Percentiles rank a stretch among this genome's conserved stretches.
Evolutionary conservation across 805 yeast genomes (phyloP).

Genomic region (Candida maesae): DNA sequence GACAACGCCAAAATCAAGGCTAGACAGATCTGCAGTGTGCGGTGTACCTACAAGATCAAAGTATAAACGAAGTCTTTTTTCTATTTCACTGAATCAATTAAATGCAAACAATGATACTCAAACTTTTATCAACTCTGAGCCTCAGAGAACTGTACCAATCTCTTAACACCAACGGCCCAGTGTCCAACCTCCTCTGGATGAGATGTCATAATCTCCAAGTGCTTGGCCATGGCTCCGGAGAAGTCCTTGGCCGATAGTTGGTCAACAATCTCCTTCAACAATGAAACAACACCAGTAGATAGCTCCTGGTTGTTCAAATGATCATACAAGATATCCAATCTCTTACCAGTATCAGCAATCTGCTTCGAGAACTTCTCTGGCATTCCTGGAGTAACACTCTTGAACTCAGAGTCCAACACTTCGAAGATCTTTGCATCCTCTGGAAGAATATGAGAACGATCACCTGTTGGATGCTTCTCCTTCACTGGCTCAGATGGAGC

Average conservation of each 20-base stretch:
- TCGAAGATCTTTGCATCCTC: conserved; percentile 54
- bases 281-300: conserved; percentile 49
- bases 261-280: conserved; percentile 47
- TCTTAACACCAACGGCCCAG: conserved; percentile 91
- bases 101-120: background rate
- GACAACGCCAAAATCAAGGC: too few species aligned
- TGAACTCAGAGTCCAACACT: conserved; percentile 51
- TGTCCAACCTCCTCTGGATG: conserved; percentile 74
- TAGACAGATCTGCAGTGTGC: too few species aligned
- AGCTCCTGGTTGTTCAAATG: conserved; percentile 74
- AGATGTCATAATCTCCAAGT: conserved; percentile 57
- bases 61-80: too few species aligned
- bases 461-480: conserved; percentile 53
- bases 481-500: conserved; percentile 13
- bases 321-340: conserved; percentile 71
- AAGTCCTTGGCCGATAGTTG: conserved; percentile 51
- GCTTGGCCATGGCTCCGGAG: conserved; percentile 52
- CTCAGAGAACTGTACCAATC: conserved; percentile 74
- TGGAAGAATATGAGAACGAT: conserved; percentile 62
- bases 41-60: too few species aligned
- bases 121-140: conserved; percentile 6
- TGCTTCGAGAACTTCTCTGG: conserved; percentile 75
- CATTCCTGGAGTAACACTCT: conserved; percentile 72
- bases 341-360: conserved; percentile 74
- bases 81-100: background rate